Percentiles rank a stretch among this genome's conserved stretches.
phyloP scores from a whole-genome alignment of 139 green algal species.

The Diplosphaera chodatii region DNA sequence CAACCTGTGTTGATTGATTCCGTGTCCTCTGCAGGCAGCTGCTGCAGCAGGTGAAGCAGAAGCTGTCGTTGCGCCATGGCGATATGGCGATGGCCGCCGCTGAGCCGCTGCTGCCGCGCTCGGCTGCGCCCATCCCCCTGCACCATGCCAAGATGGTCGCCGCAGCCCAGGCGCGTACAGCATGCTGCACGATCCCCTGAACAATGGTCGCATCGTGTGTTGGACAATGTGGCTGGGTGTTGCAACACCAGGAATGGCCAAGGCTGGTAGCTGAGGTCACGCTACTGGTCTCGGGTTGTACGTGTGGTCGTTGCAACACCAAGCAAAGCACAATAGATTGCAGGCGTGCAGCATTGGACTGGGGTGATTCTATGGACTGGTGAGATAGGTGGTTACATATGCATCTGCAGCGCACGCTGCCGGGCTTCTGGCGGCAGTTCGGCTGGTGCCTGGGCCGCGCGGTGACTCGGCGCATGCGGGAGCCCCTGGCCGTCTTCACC shows the following conservation, averaged over 20 bases:
- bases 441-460: constrained; percentile 32
- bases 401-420: constrained; percentile 4
- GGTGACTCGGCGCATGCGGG: constrained; percentile 15
- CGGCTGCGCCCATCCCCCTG: neutral
- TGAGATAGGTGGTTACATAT: too few species aligned
- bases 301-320: too few species aligned
- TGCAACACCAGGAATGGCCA: too few species aligned
- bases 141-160: neutral
- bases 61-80: neutral
- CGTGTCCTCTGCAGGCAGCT: neutral
- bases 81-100: too few species aligned
- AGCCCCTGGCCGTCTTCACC: constrained; percentile 36
- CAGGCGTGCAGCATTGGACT: neutral
- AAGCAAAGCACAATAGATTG: neutral
- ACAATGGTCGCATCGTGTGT: too few species aligned
- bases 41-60: neutral
- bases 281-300: too few species aligned
- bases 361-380: too few species aligned
- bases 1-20: neutral
- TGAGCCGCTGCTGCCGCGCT: neutral
- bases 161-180: neutral
- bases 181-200: too few species aligned
- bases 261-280: too few species aligned
- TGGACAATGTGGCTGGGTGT: too few species aligned
- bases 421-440: constrained; percentile 41